Evolutionary conservation across 352 stramenopile genomes (phyloP).

Genomic region (Pythium coloratum): DNA sequence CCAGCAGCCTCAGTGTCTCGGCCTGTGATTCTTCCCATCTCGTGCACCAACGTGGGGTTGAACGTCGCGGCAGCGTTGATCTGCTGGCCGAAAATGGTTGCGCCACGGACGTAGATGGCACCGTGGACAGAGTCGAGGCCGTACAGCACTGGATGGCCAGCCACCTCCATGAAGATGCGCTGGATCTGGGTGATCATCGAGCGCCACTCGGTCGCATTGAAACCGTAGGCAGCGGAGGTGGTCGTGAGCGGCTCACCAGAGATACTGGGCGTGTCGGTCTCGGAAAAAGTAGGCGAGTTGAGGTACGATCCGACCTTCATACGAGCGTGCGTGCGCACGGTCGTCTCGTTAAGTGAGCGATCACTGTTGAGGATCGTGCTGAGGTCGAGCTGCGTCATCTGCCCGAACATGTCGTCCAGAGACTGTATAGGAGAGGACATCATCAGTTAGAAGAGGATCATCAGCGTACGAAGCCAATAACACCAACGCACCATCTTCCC

Average conservation of each 20-base stretch:
- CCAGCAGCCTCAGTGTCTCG: conserved; percentile 85
- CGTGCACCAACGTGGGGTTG: conserved; percentile 73
- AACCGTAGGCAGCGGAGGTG: conserved; percentile 35
- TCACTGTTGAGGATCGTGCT: conserved; percentile 71
- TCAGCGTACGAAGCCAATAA: neutral
- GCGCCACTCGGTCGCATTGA: conserved; percentile 71
- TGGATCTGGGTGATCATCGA: conserved; percentile 75
- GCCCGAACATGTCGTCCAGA: conserved; percentile 66
- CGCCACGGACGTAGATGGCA: conserved; percentile 81
- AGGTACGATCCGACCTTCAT: conserved; percentile 90
- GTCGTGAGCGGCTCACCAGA: conserved; percentile 23
- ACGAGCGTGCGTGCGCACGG: conserved; percentile 66
- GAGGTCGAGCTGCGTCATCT: conserved; percentile 93
- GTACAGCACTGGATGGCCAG: conserved; percentile 74
- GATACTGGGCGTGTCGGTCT: conserved; percentile 18
- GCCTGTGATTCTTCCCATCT: conserved; percentile 70
- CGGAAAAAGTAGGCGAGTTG: conserved; percentile 63
- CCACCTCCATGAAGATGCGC: conserved; percentile 60
- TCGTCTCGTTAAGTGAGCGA: conserved; percentile 55
- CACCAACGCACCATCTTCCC: conserved; percentile 2
- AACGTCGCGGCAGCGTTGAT: conserved; percentile 90
- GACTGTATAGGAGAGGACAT: conserved; percentile 7
- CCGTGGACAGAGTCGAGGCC: conserved; percentile 92
- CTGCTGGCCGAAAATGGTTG: conserved; percentile 86
- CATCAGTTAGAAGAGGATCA: neutral